Percentiles rank a stretch among this genome's conserved stretches.
Conservation (phyloP, 176 grass and related monocot genomes). For the Rhynchospora pubera region DNA sequence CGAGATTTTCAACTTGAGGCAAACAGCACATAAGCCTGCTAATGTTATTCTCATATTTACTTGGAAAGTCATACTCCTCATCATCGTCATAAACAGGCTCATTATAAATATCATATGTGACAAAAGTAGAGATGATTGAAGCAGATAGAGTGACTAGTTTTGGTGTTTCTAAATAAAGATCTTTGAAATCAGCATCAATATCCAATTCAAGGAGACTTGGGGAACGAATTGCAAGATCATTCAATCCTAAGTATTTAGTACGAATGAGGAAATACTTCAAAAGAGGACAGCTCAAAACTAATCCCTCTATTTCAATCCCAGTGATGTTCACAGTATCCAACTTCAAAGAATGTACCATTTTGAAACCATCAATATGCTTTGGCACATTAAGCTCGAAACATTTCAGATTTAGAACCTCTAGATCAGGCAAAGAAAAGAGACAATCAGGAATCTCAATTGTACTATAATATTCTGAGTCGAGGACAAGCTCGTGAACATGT, state of each 20-base stretch:
- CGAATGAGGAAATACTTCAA: not conserved
- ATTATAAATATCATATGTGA: too few relatives aligned
- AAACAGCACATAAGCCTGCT: not conserved
- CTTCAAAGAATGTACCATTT: not conserved
- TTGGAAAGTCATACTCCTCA: not conserved
- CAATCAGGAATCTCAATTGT: not conserved
- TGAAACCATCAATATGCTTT: not conserved
- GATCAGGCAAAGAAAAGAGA: not conserved
- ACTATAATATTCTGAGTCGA: not conserved
- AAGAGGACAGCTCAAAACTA: not conserved
- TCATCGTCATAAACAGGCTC: not conserved
- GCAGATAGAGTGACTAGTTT: not conserved
- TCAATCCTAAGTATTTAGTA: not conserved
- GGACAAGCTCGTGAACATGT: not conserved
- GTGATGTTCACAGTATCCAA: not conserved
- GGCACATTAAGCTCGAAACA: not conserved
- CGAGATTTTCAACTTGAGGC: not conserved
- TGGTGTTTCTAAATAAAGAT: conserved; percentile 7
- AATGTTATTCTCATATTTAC: not conserved
- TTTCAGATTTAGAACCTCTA: not conserved
- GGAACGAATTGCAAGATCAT: not conserved
- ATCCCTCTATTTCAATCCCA: not conserved
- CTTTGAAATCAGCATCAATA: not conserved
- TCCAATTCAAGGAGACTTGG: not conserved
- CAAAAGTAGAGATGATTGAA: not conserved